Conservation (phyloP, 306 rosid species). For the Inga oerstediana region DNA sequence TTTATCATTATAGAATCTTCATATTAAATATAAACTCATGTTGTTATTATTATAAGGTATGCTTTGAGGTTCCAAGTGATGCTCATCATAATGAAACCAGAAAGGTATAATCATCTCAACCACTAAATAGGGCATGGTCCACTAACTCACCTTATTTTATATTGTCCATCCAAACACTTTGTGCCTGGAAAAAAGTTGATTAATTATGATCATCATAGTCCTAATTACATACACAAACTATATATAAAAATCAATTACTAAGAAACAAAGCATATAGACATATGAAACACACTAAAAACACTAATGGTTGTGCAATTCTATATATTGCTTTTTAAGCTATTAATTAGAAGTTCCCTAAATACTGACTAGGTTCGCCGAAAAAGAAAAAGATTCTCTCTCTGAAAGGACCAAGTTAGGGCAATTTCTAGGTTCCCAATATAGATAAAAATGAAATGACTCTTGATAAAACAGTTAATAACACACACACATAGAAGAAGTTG, state of each 20-base stretch:
- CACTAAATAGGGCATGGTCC: constrained; percentile 46
- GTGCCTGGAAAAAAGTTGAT: constrained; percentile 20
- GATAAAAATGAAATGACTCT: not conserved
- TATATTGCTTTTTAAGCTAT: not conserved
- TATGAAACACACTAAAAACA: constrained; percentile 1
- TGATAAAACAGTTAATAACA: not conserved
- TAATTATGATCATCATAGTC: not conserved
- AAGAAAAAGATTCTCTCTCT: not conserved
- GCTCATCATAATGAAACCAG: constrained; percentile 62
- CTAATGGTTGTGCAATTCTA: not conserved
- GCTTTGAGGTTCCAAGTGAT: constrained; percentile 47
- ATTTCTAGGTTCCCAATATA: not conserved
- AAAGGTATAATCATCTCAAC: constrained; percentile 52
- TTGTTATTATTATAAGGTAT: constrained; percentile 39
- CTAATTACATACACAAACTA: not conserved
- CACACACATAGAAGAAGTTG: not conserved
- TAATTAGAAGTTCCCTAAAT: not conserved
- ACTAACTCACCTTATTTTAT: constrained; percentile 23
- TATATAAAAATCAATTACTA: not conserved
- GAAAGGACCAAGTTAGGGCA: not conserved
- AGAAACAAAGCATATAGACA: not conserved
- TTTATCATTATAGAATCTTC: constrained; percentile 40
- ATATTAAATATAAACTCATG: constrained; percentile 17
- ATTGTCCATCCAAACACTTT: constrained; percentile 25
- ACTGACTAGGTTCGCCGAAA: not conserved